Conservation (phyloP, 805 yeast genomes). For the Jamesozyma piceae region DNA sequence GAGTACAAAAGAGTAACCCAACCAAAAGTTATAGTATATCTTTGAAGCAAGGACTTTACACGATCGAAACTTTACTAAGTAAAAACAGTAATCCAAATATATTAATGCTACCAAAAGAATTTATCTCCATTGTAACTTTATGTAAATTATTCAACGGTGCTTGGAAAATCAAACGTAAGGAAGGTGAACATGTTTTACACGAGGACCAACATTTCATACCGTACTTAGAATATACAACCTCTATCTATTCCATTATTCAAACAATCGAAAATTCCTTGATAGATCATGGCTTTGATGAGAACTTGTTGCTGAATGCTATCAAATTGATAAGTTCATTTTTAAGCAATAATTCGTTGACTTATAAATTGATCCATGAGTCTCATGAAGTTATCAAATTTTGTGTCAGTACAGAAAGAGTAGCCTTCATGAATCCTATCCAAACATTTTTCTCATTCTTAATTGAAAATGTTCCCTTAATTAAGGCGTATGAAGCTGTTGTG, state of each 20-base stretch:
- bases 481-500: slow-evolving; percentile 16
- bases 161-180: slow-evolving; percentile 46
- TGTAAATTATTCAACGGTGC: slow-evolving; percentile 50
- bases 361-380: slow-evolving; percentile 19
- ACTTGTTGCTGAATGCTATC: slow-evolving; percentile 28
- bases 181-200: slow-evolving; percentile 59
- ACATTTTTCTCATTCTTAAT: slow-evolving; percentile 40
- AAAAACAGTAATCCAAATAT: slow-evolving; percentile 27
- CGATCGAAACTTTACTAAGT: slow-evolving; percentile 29
- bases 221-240: slow-evolving; percentile 41
- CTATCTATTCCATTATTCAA: slow-evolving; percentile 36
- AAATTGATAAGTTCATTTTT: slow-evolving; percentile 28
- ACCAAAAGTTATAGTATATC: slow-evolving; percentile 29
- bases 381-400: slow-evolving; percentile 28
- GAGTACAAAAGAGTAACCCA: slow-evolving; percentile 27
- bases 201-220: slow-evolving; percentile 44
- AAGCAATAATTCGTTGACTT: slow-evolving; percentile 18
- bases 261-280: slow-evolving; percentile 27
- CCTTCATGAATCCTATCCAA: slow-evolving; percentile 54
- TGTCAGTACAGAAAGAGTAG: slow-evolving; percentile 42
- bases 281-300: slow-evolving; percentile 9
- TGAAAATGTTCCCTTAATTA: slow-evolving; percentile 21
- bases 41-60: slow-evolving; percentile 29
- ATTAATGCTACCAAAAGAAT: slow-evolving; percentile 31
- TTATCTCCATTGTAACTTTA: slow-evolving; percentile 38